A percentile compares a stretch with the other conserved stretches of the same genome.
phyloP scores from a whole-genome alignment of 148 eudicot species.

The Persicaria maculosa region DNA sequence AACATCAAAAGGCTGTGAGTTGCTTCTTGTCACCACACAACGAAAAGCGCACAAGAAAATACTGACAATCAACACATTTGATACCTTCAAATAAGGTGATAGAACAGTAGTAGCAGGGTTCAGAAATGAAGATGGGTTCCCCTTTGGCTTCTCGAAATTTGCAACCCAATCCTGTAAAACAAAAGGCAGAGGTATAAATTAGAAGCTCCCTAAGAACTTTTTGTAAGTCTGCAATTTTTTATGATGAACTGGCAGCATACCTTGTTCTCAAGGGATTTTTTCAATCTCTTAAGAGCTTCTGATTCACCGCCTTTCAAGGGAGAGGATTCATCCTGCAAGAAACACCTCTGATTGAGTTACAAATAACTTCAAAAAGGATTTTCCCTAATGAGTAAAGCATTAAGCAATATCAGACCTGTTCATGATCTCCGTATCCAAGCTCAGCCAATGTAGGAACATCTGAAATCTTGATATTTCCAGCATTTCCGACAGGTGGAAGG shows the following conservation, averaged over 20 bases:
- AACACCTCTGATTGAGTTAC: background rate
- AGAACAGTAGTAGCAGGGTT: slow-evolving; percentile 86
- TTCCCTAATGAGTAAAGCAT: background rate
- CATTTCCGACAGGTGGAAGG: slow-evolving; percentile 57
- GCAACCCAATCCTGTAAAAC: slow-evolving; percentile 80
- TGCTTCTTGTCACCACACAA: background rate
- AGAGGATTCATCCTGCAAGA: slow-evolving; percentile 57
- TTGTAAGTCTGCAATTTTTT: background rate
- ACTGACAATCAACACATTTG: slow-evolving; percentile 9
- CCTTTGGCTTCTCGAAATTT: slow-evolving; percentile 94
- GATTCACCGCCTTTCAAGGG: slow-evolving; percentile 91
- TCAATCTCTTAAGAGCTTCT: slow-evolving; percentile 69
- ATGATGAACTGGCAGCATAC: slow-evolving; percentile 20
- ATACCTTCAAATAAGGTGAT: slow-evolving; percentile 89
- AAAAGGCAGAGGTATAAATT: background rate
- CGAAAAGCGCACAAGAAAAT: background rate
- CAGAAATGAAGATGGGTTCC: slow-evolving; percentile 68
- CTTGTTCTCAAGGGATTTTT: slow-evolving; percentile 50
- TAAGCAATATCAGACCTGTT: slow-evolving; percentile 35
- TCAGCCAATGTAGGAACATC: slow-evolving; percentile 68
- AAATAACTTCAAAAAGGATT: background rate
- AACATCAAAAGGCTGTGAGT: slow-evolving; percentile 9
- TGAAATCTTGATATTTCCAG: slow-evolving; percentile 32
- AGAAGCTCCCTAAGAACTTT: background rate
- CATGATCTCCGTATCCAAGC: slow-evolving; percentile 58